Conservation (phyloP, 2,329 filamentous ascomycete genomes). For the Clarireedia monteithiana region DNA sequence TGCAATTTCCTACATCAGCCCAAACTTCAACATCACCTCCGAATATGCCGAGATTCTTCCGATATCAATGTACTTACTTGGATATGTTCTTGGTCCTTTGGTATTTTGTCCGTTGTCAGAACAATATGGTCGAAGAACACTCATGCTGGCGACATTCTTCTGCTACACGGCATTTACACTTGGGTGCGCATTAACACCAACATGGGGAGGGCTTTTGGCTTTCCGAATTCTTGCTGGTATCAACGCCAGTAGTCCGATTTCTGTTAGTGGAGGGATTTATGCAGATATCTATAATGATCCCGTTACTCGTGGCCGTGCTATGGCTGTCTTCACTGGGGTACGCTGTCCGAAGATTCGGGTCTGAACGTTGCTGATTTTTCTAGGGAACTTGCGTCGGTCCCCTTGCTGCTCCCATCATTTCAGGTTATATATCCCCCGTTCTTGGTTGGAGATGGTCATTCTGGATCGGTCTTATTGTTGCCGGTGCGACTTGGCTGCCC, state of each 20-base stretch:
- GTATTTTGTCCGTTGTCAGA: constrained; percentile 60
- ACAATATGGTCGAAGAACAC: constrained; percentile 50
- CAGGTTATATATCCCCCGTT: constrained; percentile 49
- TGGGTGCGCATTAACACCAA: constrained; percentile 53
- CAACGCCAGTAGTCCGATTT: constrained; percentile 51
- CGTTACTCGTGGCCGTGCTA: constrained; percentile 47
- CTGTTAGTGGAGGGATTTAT: constrained; percentile 54
- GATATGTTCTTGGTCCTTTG: constrained; percentile 49
- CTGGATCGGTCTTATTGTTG: constrained; percentile 56
- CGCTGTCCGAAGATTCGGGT: background rate
- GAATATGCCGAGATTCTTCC: constrained; percentile 38
- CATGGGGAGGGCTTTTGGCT: constrained; percentile 54
- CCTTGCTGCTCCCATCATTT: constrained; percentile 53
- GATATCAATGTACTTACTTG: constrained; percentile 56
- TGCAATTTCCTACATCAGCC: constrained; percentile 48
- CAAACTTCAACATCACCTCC: constrained; percentile 48
- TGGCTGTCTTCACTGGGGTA: constrained; percentile 57
- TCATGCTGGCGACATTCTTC: constrained; percentile 57
- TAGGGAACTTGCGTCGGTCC: constrained; percentile 56
- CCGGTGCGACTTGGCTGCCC: constrained; percentile 51
- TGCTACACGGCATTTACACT: constrained; percentile 61
- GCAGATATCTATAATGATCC: constrained; percentile 58
- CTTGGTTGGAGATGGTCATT: constrained; percentile 57
- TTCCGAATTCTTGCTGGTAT: constrained; percentile 54
- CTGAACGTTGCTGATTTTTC: constrained; percentile 3